Percentiles rank a stretch among this genome's conserved stretches.
Conservation (phyloP, 352 stramenopile genomes). For the Pythium phragmiticola region DNA sequence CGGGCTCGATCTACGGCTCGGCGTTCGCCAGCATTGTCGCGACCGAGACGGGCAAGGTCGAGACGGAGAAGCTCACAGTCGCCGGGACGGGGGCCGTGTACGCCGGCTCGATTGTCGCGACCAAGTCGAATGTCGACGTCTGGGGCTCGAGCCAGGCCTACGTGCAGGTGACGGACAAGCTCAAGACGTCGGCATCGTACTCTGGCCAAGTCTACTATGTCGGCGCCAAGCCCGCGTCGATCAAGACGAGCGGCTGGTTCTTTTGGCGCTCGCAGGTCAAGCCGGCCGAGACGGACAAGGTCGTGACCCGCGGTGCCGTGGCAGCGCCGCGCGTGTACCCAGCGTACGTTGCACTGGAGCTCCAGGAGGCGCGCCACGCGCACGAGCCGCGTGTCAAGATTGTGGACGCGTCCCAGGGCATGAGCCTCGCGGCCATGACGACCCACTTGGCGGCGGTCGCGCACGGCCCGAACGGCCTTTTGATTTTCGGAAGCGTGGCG, state of each 20-base stretch:
- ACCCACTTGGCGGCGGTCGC: constrained; percentile 22
- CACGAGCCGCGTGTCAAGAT: constrained; percentile 36
- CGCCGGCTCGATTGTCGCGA: constrained; percentile 43
- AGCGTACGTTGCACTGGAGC: constrained; percentile 17
- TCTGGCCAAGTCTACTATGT: constrained; percentile 57
- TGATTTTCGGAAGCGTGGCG: constrained; percentile 40
- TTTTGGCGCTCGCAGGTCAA: constrained; percentile 58
- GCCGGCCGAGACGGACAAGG: constrained; percentile 37
- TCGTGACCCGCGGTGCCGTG: constrained; percentile 32
- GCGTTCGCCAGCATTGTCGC: constrained; percentile 37
- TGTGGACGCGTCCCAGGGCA: constrained; percentile 10
- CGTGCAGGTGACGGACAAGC: constrained; percentile 46
- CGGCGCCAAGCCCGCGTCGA: constrained; percentile 31
- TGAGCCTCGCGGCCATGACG: constrained; percentile 9
- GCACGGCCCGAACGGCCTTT: constrained; percentile 31
- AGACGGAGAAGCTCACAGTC: constrained; percentile 49
- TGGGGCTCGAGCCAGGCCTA: constrained; percentile 46
- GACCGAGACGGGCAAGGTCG: constrained; percentile 34
- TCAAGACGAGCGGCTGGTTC: constrained; percentile 56
- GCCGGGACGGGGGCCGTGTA: constrained; percentile 48
- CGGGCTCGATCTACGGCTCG: constrained; percentile 47
- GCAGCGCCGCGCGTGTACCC: constrained; percentile 21
- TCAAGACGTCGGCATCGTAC: constrained; percentile 49
- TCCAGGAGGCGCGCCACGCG: constrained; percentile 28
- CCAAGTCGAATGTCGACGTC: constrained; percentile 39